Evolutionary conservation across 1,284 basidiomycete genomes (phyloP).

Genomic region (Ustilago shanxiensis): DNA sequence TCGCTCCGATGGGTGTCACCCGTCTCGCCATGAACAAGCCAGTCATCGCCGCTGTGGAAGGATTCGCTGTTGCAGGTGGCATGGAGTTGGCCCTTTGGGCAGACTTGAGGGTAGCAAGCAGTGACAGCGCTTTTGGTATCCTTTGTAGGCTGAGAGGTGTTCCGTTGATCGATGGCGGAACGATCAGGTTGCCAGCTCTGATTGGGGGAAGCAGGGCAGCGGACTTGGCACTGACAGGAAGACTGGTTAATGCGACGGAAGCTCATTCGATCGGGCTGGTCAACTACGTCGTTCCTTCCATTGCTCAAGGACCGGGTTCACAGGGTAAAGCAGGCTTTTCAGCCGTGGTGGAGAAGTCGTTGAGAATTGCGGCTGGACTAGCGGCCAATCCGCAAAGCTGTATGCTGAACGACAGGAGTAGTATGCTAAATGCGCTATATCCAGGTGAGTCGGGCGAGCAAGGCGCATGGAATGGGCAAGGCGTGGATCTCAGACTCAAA

Average conservation of each 20-base stretch:
- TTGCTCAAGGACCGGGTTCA: background rate
- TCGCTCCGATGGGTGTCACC: conserved; percentile 46
- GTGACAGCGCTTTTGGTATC: conserved; percentile 26
- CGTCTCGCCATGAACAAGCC: conserved; percentile 48
- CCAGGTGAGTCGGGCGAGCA: background rate
- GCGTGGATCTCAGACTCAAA: conserved; percentile 37
- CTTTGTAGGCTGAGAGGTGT: conserved; percentile 47
- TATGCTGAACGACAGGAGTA: conserved; percentile 47
- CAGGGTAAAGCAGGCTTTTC: conserved; percentile 4
- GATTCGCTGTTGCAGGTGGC: conserved; percentile 47
- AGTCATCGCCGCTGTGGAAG: conserved; percentile 42
- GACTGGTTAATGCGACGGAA: conserved; percentile 29
- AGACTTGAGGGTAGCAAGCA: conserved; percentile 36
- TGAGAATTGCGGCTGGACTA: conserved; percentile 26
- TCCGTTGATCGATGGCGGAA: conserved; percentile 48
- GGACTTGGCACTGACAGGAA: conserved; percentile 37
- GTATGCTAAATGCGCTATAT: conserved; percentile 36
- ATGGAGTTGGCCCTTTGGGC: conserved; percentile 47
- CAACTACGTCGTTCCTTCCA: conserved; percentile 26
- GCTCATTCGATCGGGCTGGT: conserved; percentile 35
- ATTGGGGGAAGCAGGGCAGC: conserved; percentile 35
- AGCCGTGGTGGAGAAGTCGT: conserved; percentile 27
- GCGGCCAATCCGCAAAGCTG: conserved; percentile 41
- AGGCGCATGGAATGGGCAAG: background rate
- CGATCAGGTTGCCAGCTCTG: conserved; percentile 35